These are phyloP conservation scores for Rhodotorula kratochvilovae DNA, from an alignment of 768 basidiomycete species.

Conservation along the genomic window DNA sequence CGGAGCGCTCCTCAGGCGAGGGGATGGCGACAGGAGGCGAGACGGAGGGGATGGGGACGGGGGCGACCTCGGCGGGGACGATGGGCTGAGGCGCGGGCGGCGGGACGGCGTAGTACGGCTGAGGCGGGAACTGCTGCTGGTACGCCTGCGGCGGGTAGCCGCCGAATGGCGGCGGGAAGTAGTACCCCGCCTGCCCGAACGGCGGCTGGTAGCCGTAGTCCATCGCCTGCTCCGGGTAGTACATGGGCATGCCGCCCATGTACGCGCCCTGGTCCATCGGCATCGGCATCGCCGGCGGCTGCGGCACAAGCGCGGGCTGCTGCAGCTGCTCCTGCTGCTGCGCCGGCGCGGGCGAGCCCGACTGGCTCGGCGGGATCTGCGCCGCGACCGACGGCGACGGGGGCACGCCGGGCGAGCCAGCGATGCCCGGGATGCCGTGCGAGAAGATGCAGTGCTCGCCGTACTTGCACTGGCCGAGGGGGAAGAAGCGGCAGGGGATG, in stretches of 20 bases:
- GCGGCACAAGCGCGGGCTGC: neutral
- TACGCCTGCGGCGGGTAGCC: conserved; percentile 4
- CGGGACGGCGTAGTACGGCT: conserved; percentile 19
- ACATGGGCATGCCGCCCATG: conserved; percentile 28
- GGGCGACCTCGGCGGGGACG: neutral
- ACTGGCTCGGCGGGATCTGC: conserved; percentile 11
- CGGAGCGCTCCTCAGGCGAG: neutral
- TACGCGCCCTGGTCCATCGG: conserved; percentile 7
- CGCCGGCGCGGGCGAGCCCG: neutral
- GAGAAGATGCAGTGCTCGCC: conserved; percentile 40
- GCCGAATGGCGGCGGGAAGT: conserved; percentile 8
- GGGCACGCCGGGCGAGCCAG: conserved; percentile 28
- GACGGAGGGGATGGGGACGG: neutral
- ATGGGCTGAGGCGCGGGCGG: conserved; percentile 12
- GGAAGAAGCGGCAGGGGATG: conserved; percentile 42
- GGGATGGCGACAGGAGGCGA: neutral
- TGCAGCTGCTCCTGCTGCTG: neutral
- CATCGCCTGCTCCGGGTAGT: conserved; percentile 23
- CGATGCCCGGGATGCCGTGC: conserved; percentile 33
- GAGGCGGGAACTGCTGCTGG: conserved; percentile 14
- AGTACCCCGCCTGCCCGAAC: conserved; percentile 21
- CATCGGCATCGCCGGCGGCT: neutral
- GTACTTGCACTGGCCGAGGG: conserved; percentile 39
- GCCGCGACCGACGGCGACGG: conserved; percentile 25
- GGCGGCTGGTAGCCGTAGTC: conserved; percentile 33